Base-by-base conservation (phyloP, 2,329 filamentous ascomycete genomes). In the Magnaporthiopsis rhizophila region DNA sequence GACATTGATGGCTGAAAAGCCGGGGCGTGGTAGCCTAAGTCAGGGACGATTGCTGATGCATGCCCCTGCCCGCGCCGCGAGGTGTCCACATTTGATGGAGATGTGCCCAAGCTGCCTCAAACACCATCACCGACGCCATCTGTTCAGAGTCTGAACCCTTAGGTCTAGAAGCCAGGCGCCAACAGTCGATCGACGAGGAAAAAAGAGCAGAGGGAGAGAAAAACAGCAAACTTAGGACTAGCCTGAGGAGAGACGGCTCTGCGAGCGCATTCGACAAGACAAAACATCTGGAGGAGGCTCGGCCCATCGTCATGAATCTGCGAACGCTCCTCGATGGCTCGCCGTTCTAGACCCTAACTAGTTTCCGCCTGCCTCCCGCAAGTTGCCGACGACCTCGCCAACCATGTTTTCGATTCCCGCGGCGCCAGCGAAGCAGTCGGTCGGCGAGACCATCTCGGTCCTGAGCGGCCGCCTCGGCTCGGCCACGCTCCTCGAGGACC, bases 361-460 rank as follows among this genome's bases (percentile, higher is more conserved):
- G 45, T 53, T n/a, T 53, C 45, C 45, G 45, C 45, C 45, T 53
- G 45, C 13, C 38, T 18, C 38, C 15, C 30, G 28, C 32, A 45
- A 62, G 34, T 50, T 30, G 32, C 32, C 60, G 38, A 28, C 32
- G 9, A 36, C 60, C 36, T 12, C 60, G 58, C 53, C 61, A 69
- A 75, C 70, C 71, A 88, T 88, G 85, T 87, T 88, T 74, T 86
- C 85, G 58, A 86, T 88, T 72, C 79, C 86, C 66, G 79, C 83
- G 66, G 90, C 92, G 73, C 95, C 95, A 71, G 92, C 92, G 74
- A 95, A 96, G 82, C 95, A 99, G 83, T 96, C 92, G 72, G 95
- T 94, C 70, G 89, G 91, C 73, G 92, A 97, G 74, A 97, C 95
- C 58, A 99, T 99, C 75, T 90, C 89, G 67, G 90, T 93, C 58